Evolutionary conservation across 106 monocot genomes (phyloP).

Genomic region (Narthecium ossifragum): DNA sequence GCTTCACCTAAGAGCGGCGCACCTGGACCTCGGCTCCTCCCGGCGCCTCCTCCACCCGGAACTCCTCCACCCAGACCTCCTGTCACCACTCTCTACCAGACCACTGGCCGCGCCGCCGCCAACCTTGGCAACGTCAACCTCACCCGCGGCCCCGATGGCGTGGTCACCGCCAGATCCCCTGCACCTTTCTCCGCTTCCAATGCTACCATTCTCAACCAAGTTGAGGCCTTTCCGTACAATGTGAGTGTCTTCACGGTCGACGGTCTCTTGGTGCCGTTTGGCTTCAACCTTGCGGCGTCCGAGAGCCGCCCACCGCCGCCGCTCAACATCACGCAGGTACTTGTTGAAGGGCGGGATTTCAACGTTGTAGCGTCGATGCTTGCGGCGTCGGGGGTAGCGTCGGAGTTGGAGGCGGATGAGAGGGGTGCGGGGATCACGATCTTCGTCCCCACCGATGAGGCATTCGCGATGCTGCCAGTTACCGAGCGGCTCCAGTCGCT

Average conservation of each 20-base stretch:
- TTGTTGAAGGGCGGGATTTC: conserved; percentile 76
- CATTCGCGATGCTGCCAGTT: conserved; percentile 57
- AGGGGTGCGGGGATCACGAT: conserved; percentile 89
- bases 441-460: conserved; percentile 90
- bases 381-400: conserved; percentile 75
- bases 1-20: too few relatives aligned
- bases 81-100: conserved; percentile 88
- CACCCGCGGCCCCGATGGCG: conserved; percentile 35
- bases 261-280: conserved; percentile 48
- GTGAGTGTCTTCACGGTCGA: conserved; percentile 67
- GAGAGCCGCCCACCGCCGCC: conserved; percentile 36
- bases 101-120: conserved; percentile 81
- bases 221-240: conserved; percentile 73
- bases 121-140: conserved; percentile 79
- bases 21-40: conserved; percentile 76
- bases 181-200: conserved; percentile 47
- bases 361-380: conserved; percentile 92
- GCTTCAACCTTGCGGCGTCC: conserved; percentile 66
- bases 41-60: conserved; percentile 55
- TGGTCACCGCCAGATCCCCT: conserved; percentile 43
- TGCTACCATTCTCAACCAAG: conserved; percentile 48
- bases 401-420: conserved; percentile 75
- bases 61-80: conserved; percentile 55
- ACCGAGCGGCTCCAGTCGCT: conserved; percentile 79
- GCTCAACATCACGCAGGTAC: conserved; percentile 60